phyloP scores from a whole-genome alignment of 1,284 basidiomycete species.

The Uromyces viciae-fabae region DNA sequence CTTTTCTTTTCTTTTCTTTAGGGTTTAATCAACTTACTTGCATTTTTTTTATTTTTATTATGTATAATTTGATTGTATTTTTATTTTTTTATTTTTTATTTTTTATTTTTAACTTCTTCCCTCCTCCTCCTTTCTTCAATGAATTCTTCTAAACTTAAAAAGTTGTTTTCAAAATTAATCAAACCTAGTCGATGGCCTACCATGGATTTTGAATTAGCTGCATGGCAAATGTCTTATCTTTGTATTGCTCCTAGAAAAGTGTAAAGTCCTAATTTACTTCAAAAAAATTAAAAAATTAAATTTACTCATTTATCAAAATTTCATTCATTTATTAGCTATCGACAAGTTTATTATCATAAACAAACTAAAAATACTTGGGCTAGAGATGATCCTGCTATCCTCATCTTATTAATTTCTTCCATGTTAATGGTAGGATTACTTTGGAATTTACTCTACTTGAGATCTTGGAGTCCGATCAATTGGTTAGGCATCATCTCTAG shows the following conservation, averaged over 20 bases:
- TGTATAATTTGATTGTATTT: too few relatives aligned
- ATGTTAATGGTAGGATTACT: conserved; percentile 67
- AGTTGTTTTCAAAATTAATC: conserved; percentile 3
- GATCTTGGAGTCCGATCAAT: conserved; percentile 58
- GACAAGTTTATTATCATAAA: conserved; percentile 87
- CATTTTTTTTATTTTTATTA: too few relatives aligned
- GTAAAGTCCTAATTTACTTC: conserved; percentile 60
- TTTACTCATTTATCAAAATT: conserved; percentile 48
- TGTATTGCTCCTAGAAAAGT: conserved; percentile 84
- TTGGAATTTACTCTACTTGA: conserved; percentile 80
- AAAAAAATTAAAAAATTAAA: conserved; percentile 6
- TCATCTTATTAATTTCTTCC: conserved; percentile 69
- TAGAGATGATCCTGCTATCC: conserved; percentile 86
- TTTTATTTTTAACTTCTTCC: too few relatives aligned
- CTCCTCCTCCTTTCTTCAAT: too few relatives aligned
- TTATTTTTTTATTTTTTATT: too few relatives aligned
- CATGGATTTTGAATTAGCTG: conserved; percentile 84
- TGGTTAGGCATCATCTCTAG: conserved; percentile 66
- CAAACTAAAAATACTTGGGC: conserved; percentile 99
- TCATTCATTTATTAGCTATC: conserved; percentile 59
- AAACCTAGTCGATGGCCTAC: conserved; percentile 41
- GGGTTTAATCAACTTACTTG: too few relatives aligned
- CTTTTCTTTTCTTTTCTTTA: too few relatives aligned
- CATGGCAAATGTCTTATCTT: conserved; percentile 87
- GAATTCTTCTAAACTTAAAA: conserved; percentile 31